phyloP scores from a whole-genome alignment of 2,329 filamentous ascomycete species.

The Calonectria multiphialidica region DNA sequence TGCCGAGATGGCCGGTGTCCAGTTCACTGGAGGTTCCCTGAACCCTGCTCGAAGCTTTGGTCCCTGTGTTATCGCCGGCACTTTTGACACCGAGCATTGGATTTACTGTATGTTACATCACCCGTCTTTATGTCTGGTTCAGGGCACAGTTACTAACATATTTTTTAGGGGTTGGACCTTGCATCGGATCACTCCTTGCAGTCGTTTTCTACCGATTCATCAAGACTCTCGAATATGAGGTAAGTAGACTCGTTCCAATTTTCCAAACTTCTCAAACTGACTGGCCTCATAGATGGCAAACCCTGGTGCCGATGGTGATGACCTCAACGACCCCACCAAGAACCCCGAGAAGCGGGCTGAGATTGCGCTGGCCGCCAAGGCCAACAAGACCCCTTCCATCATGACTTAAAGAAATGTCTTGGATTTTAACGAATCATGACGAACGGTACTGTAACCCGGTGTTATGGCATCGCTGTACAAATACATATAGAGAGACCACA shows the following conservation, averaged over 20 bases:
- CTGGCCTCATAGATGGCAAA: constrained; percentile 54
- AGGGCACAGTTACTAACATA: not conserved
- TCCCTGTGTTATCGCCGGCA: constrained; percentile 56
- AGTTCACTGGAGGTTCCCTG: constrained; percentile 61
- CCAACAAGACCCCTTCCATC: constrained; percentile 36
- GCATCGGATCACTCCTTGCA: constrained; percentile 49
- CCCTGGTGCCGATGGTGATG: constrained; percentile 59
- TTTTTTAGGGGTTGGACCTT: constrained; percentile 48
- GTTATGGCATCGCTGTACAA: not conserved
- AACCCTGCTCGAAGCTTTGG: constrained; percentile 62
- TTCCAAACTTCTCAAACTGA: not conserved
- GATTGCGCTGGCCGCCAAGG: constrained; percentile 26
- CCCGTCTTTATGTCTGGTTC: too few species aligned
- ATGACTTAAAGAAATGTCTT: constrained; percentile 28
- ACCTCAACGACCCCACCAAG: constrained; percentile 56
- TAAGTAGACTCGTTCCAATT: constrained; percentile 16
- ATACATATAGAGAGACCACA: not conserved
- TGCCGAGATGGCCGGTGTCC: constrained; percentile 59
- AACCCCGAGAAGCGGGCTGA: constrained; percentile 55
- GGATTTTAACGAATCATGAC: not conserved
- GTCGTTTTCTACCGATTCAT: constrained; percentile 54
- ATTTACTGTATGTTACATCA: constrained; percentile 54
- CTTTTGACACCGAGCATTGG: constrained; percentile 59
- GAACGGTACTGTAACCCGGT: not conserved
- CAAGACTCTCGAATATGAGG: constrained; percentile 55